Evolutionary conservation across 2,329 filamentous ascomycete genomes (phyloP), one percentile per base, ranked within the genome.

Genomic region (Beauveria australis): DNA sequence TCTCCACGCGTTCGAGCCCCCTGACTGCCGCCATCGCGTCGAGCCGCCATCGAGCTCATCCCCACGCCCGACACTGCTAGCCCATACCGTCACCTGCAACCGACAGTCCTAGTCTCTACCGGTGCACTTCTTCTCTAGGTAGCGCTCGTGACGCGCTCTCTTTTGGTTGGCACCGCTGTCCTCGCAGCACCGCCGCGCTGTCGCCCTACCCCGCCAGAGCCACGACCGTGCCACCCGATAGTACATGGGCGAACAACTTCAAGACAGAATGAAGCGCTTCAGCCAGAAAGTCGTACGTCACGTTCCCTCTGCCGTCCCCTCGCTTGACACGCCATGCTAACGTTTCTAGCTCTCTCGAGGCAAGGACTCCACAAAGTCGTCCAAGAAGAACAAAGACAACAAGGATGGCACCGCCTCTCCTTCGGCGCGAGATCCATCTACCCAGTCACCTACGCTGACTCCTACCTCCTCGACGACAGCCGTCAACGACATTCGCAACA

Each of bases 271-370:
- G 93, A 97, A 96, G 81, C 89, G 91, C 75, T 96, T 97, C 78
- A 89, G 92, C 79, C 91, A 96, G 82, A 91, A 90, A 89, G 92
- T 97, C 82, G 92, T 96, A 86, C 83, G 90, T 86, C 49, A 12
- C 18, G 22, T 10, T 16, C 8, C 14, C 18, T 44, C 18, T 47
- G 41, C 9, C 22, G 8, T 10, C 64, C 60, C 63, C 47, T 63
- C 43, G 18, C 47, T 64, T 66, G 58, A 48, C 12, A 33, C 19
- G 22, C 46, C 30, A 47, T 28, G 24, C 57, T 59, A 53, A 49
- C 44, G 53, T 30, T 60, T 26, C 73, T 83, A 97, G 91, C 90
- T 97, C 80, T 94, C 91, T 76, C 87, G 92, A 79, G 88, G 89
- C 71, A 96, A 96, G 81, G 89, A 84, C 73, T 82, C 88, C 68